These are phyloP conservation scores for Agastache rugosa DNA, from an alignment of 257 asterid genomes.

Conservation along the genomic window DNA sequence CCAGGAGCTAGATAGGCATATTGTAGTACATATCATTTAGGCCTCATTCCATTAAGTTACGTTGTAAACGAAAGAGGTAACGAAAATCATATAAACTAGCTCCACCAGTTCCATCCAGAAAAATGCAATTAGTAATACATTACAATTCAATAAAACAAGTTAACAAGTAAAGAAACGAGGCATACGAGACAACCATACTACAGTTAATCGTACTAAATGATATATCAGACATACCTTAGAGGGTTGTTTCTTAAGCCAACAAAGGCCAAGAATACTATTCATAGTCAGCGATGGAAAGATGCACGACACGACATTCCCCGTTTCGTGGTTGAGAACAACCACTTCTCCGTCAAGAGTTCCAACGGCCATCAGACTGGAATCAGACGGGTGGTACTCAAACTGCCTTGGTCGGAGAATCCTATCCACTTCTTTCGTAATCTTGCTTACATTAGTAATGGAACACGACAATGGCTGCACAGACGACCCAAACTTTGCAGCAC, in stretches of 20 bases:
- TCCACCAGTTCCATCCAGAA: neutral
- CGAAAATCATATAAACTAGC: neutral
- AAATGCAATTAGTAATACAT: neutral
- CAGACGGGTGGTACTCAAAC: constrained; percentile 86
- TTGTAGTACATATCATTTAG: constrained; percentile 35
- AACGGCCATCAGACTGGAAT: constrained; percentile 74
- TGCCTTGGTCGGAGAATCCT: constrained; percentile 75
- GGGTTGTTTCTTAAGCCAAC: constrained; percentile 79
- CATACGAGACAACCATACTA: neutral
- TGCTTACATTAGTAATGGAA: constrained; percentile 43
- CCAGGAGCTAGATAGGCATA: constrained; percentile 63
- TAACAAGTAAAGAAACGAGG: neutral
- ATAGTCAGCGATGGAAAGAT: constrained; percentile 47
- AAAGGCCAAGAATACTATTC: constrained; percentile 69
- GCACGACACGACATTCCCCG: constrained; percentile 48
- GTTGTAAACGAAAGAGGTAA: neutral
- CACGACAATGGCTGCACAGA: constrained; percentile 46
- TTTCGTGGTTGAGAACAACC: constrained; percentile 71
- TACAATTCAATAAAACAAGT: neutral
- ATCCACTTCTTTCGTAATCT: constrained; percentile 34
- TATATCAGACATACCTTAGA: constrained; percentile 58
- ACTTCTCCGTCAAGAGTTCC: constrained; percentile 93
- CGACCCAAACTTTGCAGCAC: constrained; percentile 67
- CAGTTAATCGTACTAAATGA: neutral
- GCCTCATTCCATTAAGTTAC: constrained; percentile 2